Conservation (phyloP, 306 rosid species). For the Begonia fuchsioides region DNA sequence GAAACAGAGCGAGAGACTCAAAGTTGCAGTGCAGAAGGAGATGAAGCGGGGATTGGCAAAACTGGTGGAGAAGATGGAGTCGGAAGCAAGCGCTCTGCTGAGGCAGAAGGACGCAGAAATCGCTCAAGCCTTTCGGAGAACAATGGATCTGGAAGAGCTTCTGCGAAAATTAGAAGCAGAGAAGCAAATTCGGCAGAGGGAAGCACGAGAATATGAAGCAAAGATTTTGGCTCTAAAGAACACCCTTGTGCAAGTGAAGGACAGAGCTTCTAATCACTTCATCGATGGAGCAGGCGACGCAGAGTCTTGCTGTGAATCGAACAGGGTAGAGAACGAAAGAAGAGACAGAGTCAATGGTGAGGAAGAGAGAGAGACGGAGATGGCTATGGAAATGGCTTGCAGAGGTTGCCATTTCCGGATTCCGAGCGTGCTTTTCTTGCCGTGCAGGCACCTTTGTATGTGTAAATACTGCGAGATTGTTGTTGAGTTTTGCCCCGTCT, state of each 20-base stretch:
- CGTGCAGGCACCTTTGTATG: no score
- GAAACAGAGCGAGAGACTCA: conserved; percentile 43
- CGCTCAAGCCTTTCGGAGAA: conserved; percentile 22
- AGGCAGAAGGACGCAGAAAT: conserved; percentile 46
- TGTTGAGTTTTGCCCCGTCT: no score
- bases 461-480: no score
- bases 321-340: conserved; percentile 4
- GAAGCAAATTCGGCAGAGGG: conserved; percentile 34
- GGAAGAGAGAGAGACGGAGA: conserved; percentile 5
- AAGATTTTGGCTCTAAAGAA: conserved; percentile 22
- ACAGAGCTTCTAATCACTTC: conserved; percentile 9
- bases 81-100: conserved; percentile 11
- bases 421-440: no score
- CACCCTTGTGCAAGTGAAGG: conserved; percentile 36
- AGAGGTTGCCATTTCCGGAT: no score
- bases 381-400: not conserved
- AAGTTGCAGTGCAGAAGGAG: conserved; percentile 26
- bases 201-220: conserved; percentile 42
- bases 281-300: conserved; percentile 29
- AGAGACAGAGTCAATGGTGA: conserved; percentile 12
- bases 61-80: conserved; percentile 25
- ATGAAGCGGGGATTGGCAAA: conserved; percentile 22
- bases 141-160: conserved; percentile 30
- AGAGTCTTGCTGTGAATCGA: conserved; percentile 30
- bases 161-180: conserved; percentile 33